Evolutionary conservation across 1,284 basidiomycete species (phyloP), one percentile per base, ranked within the genome.

Genomic region (Boletus sp.): DNA sequence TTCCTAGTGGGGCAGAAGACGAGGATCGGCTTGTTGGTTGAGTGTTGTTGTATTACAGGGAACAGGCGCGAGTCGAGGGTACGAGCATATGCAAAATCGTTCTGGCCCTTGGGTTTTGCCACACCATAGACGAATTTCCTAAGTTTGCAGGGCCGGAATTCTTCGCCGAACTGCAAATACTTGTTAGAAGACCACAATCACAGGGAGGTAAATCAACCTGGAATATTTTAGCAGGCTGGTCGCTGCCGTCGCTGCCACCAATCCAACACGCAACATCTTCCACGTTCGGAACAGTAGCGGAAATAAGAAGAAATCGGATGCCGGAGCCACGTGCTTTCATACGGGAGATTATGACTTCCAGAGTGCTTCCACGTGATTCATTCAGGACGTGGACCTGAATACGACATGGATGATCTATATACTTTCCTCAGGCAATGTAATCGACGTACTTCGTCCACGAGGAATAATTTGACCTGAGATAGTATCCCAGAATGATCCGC

Each of bases 201-300:
- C 11, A 1, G 22, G 12, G 51, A 20, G 18, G 33, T 49, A 24
- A 37, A 59, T 74, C 35, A 63, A 91, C 93, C 78, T 90, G 82
- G 70, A 89, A 91, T n/a, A 91, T 81, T 44, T 75, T 77, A 2
- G 92, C 92, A 51, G 84, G 79, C 2, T 75, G 74, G 55, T 75
- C 73, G 24, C 66, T 68, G 35, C 66, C 65, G 35, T 53, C 48
- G 33, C 39, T 43, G 35, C 75, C 76, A n/a, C 90, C 89, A 51
- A 98, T 86, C 96, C 96, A 98, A 48, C 77, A 73, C 0, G 94
- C 94, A 29, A 99, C 85, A 67, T 99, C 96, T 42, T 84, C 78
- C 53, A 96, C 89, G 65, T 99, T 99, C 0, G 96, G 96, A 12
- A 94, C 90, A 0, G 96, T 98, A 1, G 96, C 96, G 0, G 94